These are phyloP conservation scores for Fusarium sp. DNA, from an alignment of 2,329 filamentous ascomycete genomes.

Conservation along the genomic window DNA sequence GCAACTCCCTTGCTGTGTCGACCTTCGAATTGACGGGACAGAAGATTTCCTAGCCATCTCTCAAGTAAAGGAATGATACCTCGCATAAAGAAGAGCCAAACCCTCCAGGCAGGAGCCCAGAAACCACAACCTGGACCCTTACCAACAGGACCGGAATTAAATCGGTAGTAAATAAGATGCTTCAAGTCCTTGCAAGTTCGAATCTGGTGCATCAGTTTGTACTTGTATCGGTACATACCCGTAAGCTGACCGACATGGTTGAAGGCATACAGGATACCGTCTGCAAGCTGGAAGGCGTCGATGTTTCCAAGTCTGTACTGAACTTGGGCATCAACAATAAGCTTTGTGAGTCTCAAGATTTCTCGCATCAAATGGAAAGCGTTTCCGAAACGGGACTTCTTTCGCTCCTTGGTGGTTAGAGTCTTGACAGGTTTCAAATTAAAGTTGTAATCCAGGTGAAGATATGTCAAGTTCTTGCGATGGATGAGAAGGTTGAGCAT, in stretches of 20 bases:
- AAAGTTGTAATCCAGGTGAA: conserved; percentile 99
- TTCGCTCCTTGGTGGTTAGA: conserved; percentile 96
- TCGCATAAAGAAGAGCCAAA: conserved; percentile 99
- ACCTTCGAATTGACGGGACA: conserved; percentile 97
- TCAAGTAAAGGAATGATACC: conserved; percentile 97
- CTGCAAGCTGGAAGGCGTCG: conserved; percentile 97
- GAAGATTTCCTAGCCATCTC: conserved; percentile 95
- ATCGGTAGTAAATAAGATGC: conserved; percentile 98
- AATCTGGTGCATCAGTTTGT: conserved; percentile 99
- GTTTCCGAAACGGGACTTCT: conserved; percentile 99
- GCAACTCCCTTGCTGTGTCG: conserved; percentile 98
- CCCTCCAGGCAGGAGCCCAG: conserved; percentile 98
- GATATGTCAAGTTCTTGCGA: conserved; percentile 96
- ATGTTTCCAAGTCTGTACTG: conserved; percentile 98
- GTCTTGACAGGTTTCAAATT: conserved; percentile 99
- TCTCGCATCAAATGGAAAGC: conserved; percentile 99
- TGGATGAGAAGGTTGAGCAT: conserved; percentile 99
- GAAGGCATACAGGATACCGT: conserved; percentile 99
- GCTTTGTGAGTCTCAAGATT: conserved; percentile 93
- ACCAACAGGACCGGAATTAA: conserved; percentile 95
- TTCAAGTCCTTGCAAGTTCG: conserved; percentile 99
- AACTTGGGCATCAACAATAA: conserved; percentile 98
- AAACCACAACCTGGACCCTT: conserved; percentile 99
- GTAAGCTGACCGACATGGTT: conserved; percentile 99
- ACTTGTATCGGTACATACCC: conserved; percentile 99